These are phyloP conservation scores for Salix dunnii DNA, from an alignment of 345 rosid species.

Conservation along the genomic window DNA sequence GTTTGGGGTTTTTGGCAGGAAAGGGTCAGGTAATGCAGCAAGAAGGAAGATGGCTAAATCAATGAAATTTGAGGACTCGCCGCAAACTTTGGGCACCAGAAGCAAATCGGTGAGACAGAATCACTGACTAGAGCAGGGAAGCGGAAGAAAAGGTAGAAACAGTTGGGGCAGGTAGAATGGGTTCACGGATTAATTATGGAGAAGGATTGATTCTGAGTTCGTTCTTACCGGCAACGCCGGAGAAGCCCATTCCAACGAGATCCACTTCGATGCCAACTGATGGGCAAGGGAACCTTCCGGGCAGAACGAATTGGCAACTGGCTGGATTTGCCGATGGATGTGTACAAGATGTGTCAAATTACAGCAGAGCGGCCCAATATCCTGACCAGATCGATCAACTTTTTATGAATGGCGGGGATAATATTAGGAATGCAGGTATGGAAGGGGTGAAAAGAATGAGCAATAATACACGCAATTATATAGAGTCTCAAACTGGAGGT, in stretches of 20 bases:
- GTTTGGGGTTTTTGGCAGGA: slow-evolving; percentile 15
- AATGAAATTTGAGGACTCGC: neutral
- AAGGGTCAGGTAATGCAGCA: slow-evolving; percentile 21
- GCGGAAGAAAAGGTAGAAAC: neutral
- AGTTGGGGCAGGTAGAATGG: slow-evolving; percentile 6
- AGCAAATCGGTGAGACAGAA: neutral
- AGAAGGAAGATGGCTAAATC: neutral
- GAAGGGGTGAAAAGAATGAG: slow-evolving; percentile 19
- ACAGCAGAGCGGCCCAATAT: slow-evolving; percentile 20
- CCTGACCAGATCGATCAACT: slow-evolving; percentile 20
- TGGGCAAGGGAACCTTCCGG: slow-evolving; percentile 20
- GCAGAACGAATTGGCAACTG: slow-evolving; percentile 31
- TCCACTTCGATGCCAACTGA: slow-evolving; percentile 20
- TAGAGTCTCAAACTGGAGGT: slow-evolving; percentile 10
- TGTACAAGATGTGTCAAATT: slow-evolving; percentile 15
- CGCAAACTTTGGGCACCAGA: neutral
- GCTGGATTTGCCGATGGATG: slow-evolving; percentile 24
- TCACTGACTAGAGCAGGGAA: neutral
- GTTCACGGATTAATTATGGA: slow-evolving; percentile 31
- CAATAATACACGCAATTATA: slow-evolving; percentile 23
- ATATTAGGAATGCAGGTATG: slow-evolving; percentile 14
- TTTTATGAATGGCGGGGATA: slow-evolving; percentile 16
- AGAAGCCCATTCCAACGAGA: slow-evolving; percentile 30
- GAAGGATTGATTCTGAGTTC: slow-evolving; percentile 31
- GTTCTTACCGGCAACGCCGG: slow-evolving; percentile 50